Conservation (phyloP, 345 rosid genomes). For the Gossypium turneri region DNA sequence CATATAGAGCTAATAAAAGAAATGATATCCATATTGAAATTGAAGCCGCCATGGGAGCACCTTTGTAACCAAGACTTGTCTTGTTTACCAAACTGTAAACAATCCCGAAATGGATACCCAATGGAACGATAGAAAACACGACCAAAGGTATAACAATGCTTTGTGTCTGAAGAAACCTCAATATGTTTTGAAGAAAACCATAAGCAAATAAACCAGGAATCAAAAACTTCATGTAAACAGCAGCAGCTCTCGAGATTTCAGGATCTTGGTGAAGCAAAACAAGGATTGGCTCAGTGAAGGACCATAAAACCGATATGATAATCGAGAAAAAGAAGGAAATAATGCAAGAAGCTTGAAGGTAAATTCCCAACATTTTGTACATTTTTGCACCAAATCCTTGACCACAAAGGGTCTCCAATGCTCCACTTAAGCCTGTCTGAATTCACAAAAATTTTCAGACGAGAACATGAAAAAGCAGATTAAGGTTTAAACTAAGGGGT, state of each 20-base stretch:
- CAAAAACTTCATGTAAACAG: conserved; percentile 50
- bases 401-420: conserved; percentile 84
- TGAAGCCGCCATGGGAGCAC: conserved; percentile 71
- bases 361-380: conserved; percentile 60
- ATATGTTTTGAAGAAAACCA: conserved; percentile 55
- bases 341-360: conserved; percentile 74
- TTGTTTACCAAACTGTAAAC: conserved; percentile 39
- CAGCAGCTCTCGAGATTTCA: conserved; percentile 46
- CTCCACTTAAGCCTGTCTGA: conserved; percentile 73
- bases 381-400: conserved; percentile 73
- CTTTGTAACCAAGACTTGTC: conserved; percentile 51
- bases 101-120: conserved; percentile 42
- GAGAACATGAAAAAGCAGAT: not conserved
- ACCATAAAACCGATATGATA: conserved; percentile 55
- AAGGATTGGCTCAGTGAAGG: conserved; percentile 47
- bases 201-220: conserved; percentile 64
- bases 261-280: conserved; percentile 57
- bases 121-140: conserved; percentile 41
- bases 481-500: not conserved
- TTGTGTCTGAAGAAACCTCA: conserved; percentile 79
- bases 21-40: conserved; percentile 57
- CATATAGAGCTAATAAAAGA: conserved; percentile 40
- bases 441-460: not conserved
- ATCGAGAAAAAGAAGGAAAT: conserved; percentile 48
- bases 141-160: conserved; percentile 46